Percentiles rank a stretch among this genome's conserved stretches.
Conservation (phyloP, 2,329 filamentous ascomycete genomes). For the Harringtonia lauricola region DNA sequence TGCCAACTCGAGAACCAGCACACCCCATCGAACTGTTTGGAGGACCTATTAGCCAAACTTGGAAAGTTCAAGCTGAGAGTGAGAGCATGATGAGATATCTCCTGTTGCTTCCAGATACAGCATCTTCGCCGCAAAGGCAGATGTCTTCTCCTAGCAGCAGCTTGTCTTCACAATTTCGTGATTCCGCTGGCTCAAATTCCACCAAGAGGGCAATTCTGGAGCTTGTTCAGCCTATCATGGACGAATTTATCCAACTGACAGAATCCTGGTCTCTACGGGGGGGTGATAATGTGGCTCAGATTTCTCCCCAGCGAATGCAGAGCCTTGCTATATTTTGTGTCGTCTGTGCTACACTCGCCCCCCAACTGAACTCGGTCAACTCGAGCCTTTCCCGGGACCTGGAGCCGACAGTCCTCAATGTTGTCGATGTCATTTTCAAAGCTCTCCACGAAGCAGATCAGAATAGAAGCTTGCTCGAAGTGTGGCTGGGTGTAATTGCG, state of each 20-base stretch:
- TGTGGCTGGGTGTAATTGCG: conserved; percentile 32
- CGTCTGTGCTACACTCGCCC: conserved; percentile 32
- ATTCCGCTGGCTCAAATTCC: conserved; percentile 20
- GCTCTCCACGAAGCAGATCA: conserved; percentile 32
- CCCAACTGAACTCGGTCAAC: conserved; percentile 34
- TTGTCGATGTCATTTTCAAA: conserved; percentile 29
- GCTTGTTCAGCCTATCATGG: conserved; percentile 40
- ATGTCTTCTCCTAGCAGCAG: conserved; percentile 1
- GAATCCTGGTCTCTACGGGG: conserved; percentile 33
- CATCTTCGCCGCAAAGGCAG: background rate
- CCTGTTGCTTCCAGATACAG: conserved; percentile 34
- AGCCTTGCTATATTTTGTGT: conserved; percentile 39
- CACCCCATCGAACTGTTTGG: conserved; percentile 28
- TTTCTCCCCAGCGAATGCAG: conserved; percentile 41
- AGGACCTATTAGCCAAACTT: conserved; percentile 35
- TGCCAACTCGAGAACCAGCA: conserved; percentile 20
- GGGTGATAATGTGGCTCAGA: conserved; percentile 32
- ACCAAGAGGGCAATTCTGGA: conserved; percentile 42
- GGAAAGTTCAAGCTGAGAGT: conserved; percentile 31
- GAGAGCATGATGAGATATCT: conserved; percentile 41
- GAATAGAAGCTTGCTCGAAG: conserved; percentile 31
- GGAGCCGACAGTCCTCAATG: conserved; percentile 27
- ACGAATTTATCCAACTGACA: conserved; percentile 35
- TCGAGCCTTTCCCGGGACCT: conserved; percentile 37
- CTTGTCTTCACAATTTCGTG: conserved; percentile 2